A percentile compares a stretch with the other conserved stretches of the same genome.
These are phyloP conservation scores for Talaromyces sp. DNA, from an alignment of 2,329 filamentous ascomycete species.

Conservation along the genomic window DNA sequence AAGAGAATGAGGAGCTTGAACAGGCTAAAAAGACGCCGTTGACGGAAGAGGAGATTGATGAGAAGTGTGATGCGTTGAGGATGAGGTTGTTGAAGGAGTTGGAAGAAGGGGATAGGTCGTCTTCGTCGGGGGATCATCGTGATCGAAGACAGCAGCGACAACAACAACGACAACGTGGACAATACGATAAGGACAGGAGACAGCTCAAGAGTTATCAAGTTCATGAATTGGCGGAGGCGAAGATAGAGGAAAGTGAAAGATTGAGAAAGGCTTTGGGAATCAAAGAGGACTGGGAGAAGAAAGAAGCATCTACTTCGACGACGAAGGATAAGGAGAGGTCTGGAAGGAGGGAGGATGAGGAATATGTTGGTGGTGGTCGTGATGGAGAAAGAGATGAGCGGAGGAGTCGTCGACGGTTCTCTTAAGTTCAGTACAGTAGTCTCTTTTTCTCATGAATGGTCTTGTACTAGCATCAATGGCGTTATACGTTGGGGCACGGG, in stretches of 20 bases:
- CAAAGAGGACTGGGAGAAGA: constrained; percentile 72
- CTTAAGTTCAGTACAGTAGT: neutral
- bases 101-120: constrained; percentile 35
- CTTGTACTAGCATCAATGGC: constrained; percentile 2
- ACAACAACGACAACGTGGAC: constrained; percentile 16
- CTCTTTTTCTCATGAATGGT: neutral
- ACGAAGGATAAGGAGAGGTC: constrained; percentile 19
- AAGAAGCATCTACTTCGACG: constrained; percentile 6
- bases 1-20: constrained; percentile 64
- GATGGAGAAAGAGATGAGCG: neutral
- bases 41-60: constrained; percentile 87
- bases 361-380: constrained; percentile 1
- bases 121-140: constrained; percentile 3
- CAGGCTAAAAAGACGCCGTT: constrained; percentile 64
- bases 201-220: constrained; percentile 87
- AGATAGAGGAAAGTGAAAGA: constrained; percentile 90
- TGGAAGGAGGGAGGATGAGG: constrained; percentile 1
- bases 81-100: constrained; percentile 57
- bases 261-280: constrained; percentile 83
- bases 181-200: constrained; percentile 27
- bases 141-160: constrained; percentile 15
- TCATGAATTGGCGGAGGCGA: constrained; percentile 91
- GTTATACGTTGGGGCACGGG: neutral
- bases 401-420: neutral
- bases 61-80: constrained; percentile 61